A percentile compares a stretch with the other conserved stretches of the same genome.
phyloP scores from a whole-genome alignment of 495 filamentous ascomycete species.

The Penicillium cataractarum region DNA sequence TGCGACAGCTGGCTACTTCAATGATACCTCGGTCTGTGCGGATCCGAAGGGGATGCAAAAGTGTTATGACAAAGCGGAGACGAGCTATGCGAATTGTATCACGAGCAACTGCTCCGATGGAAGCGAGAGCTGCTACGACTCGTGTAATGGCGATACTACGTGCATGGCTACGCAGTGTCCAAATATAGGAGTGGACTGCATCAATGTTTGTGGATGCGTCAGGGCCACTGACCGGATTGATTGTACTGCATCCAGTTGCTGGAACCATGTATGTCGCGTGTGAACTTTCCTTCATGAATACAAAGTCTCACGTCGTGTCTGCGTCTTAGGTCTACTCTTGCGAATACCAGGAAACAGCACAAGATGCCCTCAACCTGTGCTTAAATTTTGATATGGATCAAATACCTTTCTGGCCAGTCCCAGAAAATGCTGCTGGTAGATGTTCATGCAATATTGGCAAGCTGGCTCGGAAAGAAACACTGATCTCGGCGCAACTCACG shows the following conservation, averaged over 20 bases:
- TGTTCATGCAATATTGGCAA: slow-evolving; percentile 33
- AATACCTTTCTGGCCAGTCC: slow-evolving; percentile 31
- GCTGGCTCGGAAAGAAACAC: slow-evolving; percentile 5
- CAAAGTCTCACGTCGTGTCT: not conserved
- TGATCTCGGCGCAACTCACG: slow-evolving; percentile 2
- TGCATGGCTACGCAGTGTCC: slow-evolving; percentile 23
- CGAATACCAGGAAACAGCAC: slow-evolving; percentile 29
- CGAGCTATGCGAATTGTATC: slow-evolving; percentile 18
- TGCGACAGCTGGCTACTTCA: slow-evolving; percentile 17
- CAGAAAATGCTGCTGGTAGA: slow-evolving; percentile 25
- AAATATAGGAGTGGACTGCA: slow-evolving; percentile 20
- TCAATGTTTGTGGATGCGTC: slow-evolving; percentile 23
- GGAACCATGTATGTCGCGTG: slow-evolving; percentile 27
- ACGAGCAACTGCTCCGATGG: slow-evolving; percentile 22
- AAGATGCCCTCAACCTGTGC: slow-evolving; percentile 14
- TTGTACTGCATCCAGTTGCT: slow-evolving; percentile 26
- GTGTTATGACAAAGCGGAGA: slow-evolving; percentile 22
- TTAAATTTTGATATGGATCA: slow-evolving; percentile 7
- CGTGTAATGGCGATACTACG: slow-evolving; percentile 14
- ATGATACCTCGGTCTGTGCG: slow-evolving; percentile 21
- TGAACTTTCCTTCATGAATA: not conserved
- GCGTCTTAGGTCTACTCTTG: slow-evolving; percentile 29
- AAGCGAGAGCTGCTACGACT: slow-evolving; percentile 12
- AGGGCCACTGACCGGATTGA: slow-evolving; percentile 19
- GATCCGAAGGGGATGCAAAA: slow-evolving; percentile 20